phyloP scores from a whole-genome alignment of 768 basidiomycete genomes.

The Termitomyces sp. region DNA sequence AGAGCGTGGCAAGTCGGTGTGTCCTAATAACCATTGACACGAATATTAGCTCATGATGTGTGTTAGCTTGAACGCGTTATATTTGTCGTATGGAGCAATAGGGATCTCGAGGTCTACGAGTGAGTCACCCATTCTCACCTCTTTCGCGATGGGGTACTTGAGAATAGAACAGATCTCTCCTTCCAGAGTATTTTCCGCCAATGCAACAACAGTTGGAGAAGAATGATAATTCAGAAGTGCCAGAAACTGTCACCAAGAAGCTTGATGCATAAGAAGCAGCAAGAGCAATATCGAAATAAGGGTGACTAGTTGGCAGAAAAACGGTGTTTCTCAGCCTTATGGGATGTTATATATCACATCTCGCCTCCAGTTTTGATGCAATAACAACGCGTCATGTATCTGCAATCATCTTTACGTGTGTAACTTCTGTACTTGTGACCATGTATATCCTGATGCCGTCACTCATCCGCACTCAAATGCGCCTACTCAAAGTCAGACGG shows the following conservation, averaged over 20 bases:
- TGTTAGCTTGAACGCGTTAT: slow-evolving; percentile 61
- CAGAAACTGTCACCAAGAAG: neutral
- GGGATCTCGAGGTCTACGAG: slow-evolving; percentile 62
- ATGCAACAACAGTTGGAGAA: neutral
- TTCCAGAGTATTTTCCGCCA: slow-evolving; percentile 62
- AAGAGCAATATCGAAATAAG: neutral
- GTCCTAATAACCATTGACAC: neutral
- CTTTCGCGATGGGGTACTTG: neutral
- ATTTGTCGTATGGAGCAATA: slow-evolving; percentile 68
- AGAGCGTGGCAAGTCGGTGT: slow-evolving; percentile 40
- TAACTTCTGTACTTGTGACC: slow-evolving; percentile 4
- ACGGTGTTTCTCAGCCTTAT: neutral
- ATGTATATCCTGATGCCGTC: neutral
- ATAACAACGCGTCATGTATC: neutral
- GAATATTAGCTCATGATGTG: neutral
- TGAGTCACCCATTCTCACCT: slow-evolving; percentile 26
- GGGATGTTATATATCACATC: neutral
- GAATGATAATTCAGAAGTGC: neutral
- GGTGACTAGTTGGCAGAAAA: neutral
- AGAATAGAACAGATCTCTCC: slow-evolving; percentile 27
- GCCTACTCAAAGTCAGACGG: too few species aligned
- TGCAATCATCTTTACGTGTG: neutral
- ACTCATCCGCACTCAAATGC: neutral
- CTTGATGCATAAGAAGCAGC: neutral
- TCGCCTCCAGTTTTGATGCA: neutral